phyloP scores from a whole-genome alignment of 441 rosid species.

The Francoa sonchifolia region DNA sequence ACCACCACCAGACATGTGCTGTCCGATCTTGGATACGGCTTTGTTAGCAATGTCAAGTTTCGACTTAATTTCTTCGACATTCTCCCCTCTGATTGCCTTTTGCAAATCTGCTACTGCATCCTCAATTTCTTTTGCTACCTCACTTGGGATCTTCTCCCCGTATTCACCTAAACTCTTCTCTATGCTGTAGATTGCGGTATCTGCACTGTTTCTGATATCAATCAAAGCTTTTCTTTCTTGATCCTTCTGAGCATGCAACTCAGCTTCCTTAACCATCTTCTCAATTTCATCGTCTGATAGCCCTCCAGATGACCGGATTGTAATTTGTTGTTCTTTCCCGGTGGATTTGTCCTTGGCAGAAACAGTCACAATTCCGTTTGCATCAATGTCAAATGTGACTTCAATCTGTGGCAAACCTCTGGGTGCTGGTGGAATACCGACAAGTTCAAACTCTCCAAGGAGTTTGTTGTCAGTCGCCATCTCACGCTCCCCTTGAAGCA shows the following conservation, averaged over 20 bases:
- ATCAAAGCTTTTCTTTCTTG: conserved; percentile 66
- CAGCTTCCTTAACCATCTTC: conserved; percentile 90
- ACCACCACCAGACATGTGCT: conserved; percentile 64
- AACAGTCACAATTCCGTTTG: conserved; percentile 90
- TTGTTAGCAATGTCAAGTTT: conserved; percentile 76
- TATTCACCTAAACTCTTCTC: conserved; percentile 85
- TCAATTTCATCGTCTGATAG: conserved; percentile 83
- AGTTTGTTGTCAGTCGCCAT: conserved; percentile 86
- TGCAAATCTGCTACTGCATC: conserved; percentile 55
- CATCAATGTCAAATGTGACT: conserved; percentile 89
- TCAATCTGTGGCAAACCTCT: conserved; percentile 91
- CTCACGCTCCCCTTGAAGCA: conserved; percentile 94
- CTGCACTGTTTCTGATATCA: conserved; percentile 63
- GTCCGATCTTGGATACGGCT: conserved; percentile 81
- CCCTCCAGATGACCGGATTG: conserved; percentile 89
- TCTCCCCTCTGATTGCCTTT: conserved; percentile 47
- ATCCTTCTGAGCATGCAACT: conserved; percentile 73
- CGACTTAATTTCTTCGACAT: conserved; percentile 54
- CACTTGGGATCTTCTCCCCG: conserved; percentile 66
- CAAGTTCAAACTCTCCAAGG: conserved; percentile 78
- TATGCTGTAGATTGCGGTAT: conserved; percentile 71
- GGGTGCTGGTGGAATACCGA: conserved; percentile 86
- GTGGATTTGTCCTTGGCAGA: conserved; percentile 96
- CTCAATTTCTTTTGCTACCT: conserved; percentile 66
- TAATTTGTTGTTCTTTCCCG: conserved; percentile 80